Percentiles rank a stretch among this genome's conserved stretches.
phyloP scores from a whole-genome alignment of 2,329 filamentous ascomycete genomes.

The Uncinocarpus reesii region DNA sequence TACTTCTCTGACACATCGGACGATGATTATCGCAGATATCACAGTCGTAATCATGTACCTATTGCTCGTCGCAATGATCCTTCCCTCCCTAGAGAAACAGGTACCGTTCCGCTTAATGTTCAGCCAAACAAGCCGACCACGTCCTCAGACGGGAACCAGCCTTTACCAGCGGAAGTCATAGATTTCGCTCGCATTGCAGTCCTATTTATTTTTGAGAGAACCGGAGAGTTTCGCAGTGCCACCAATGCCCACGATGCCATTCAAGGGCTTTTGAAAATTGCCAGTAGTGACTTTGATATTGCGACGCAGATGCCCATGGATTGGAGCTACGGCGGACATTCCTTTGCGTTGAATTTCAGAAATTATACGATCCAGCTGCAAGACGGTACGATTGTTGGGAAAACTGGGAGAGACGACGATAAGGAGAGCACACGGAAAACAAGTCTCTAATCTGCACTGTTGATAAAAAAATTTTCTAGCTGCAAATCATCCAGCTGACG shows the following conservation, averaged over 20 bases:
- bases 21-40: not conserved
- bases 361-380: constrained; percentile 2
- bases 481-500: no score
- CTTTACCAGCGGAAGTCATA: constrained; percentile 16
- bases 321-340: constrained; percentile 17
- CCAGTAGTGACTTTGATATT: constrained; percentile 4
- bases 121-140: not conserved
- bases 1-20: not conserved
- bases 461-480: no score
- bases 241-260: constrained; percentile 17
- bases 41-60: constrained; percentile 10
- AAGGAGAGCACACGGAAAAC: not conserved
- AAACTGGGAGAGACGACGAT: not conserved
- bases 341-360: constrained; percentile 20
- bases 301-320: constrained; percentile 15
- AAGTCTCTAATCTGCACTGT: not conserved
- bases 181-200: constrained; percentile 24
- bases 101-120: constrained; percentile 21
- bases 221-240: constrained; percentile 16
- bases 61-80: constrained; percentile 2
- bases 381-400: constrained; percentile 7
- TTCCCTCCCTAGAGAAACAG: constrained; percentile 18
- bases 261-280: constrained; percentile 13
- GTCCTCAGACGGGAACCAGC: constrained; percentile 11
- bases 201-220: constrained; percentile 22